Conservation (phyloP, 768 basidiomycete species). For the Filobasidium floriforme region DNA sequence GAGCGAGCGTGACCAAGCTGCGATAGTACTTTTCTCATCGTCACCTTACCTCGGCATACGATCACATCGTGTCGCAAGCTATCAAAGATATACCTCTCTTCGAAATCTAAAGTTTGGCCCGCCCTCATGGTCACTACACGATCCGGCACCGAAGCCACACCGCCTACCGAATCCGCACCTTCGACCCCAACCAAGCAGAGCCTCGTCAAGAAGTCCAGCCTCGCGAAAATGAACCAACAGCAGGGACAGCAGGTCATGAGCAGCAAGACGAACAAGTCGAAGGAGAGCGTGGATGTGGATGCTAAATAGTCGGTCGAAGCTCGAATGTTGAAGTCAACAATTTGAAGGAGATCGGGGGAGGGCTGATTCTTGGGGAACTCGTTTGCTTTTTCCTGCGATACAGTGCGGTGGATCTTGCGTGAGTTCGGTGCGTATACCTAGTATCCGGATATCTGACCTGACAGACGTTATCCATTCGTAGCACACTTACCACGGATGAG, state of each 20-base stretch:
- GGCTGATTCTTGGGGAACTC: no score
- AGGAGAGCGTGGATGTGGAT: slow-evolving; percentile 39
- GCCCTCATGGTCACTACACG: slow-evolving; percentile 4
- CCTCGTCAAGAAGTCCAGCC: background rate
- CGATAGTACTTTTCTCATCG: no score
- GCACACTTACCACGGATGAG: slow-evolving; percentile 51
- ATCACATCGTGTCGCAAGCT: no score
- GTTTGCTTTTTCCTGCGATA: background rate
- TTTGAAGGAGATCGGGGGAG: no score
- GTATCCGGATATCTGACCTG: background rate
- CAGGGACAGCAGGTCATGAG: background rate
- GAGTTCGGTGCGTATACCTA: slow-evolving; percentile 4
- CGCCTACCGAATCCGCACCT: slow-evolving; percentile 7
- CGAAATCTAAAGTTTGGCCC: no score
- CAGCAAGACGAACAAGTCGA: slow-evolving; percentile 11
- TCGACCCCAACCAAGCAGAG: background rate
- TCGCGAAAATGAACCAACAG: background rate
- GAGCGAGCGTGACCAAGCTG: no score
- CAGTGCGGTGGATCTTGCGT: slow-evolving; percentile 43
- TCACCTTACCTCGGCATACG: no score
- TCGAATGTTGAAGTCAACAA: background rate
- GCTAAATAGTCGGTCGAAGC: slow-evolving; percentile 39
- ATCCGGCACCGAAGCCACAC: slow-evolving; percentile 6
- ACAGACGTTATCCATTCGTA: slow-evolving; percentile 3
- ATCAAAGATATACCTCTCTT: no score